phyloP scores from a whole-genome alignment of 805 yeast genomes.

The Metschnikowia shivogae region DNA sequence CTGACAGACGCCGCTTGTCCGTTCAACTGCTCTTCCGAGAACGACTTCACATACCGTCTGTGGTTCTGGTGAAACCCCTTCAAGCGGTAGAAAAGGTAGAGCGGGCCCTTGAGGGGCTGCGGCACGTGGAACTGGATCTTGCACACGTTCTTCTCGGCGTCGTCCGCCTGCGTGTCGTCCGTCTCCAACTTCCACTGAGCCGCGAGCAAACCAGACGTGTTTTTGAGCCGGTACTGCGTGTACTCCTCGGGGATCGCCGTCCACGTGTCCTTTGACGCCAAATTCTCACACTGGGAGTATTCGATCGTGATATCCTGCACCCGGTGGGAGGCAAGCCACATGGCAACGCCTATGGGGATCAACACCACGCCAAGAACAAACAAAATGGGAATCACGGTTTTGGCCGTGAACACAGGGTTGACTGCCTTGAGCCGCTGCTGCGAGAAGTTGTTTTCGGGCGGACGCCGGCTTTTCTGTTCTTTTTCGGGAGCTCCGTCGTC shows the following conservation, averaged over 20 bases:
- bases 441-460: conserved; percentile 56
- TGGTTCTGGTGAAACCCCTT: conserved; percentile 42
- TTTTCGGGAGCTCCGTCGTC: conserved; percentile 33
- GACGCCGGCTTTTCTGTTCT: conserved; percentile 54
- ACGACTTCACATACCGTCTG: conserved; percentile 42
- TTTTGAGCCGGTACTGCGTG: conserved; percentile 34
- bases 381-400: conserved; percentile 39
- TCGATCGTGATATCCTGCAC: conserved; percentile 40
- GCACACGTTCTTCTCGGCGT: conserved; percentile 48
- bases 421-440: conserved; percentile 53
- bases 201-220: conserved; percentile 13
- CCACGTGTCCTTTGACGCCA: conserved; percentile 33
- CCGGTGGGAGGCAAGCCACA: conserved; percentile 42
- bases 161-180: conserved; percentile 42
- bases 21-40: conserved; percentile 39
- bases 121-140: conserved; percentile 38
- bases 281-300: conserved; percentile 37
- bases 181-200: conserved; percentile 37
- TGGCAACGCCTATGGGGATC: conserved; percentile 44
- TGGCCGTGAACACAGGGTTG: conserved; percentile 43
- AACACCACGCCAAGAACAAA: conserved; percentile 36
- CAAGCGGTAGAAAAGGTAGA: conserved; percentile 40
- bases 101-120: conserved; percentile 32
- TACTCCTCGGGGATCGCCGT: conserved; percentile 35
- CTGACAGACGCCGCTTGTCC: conserved; percentile 36